Conservation (phyloP, 768 basidiomycete genomes). For the Lactarius hatsudake region DNA sequence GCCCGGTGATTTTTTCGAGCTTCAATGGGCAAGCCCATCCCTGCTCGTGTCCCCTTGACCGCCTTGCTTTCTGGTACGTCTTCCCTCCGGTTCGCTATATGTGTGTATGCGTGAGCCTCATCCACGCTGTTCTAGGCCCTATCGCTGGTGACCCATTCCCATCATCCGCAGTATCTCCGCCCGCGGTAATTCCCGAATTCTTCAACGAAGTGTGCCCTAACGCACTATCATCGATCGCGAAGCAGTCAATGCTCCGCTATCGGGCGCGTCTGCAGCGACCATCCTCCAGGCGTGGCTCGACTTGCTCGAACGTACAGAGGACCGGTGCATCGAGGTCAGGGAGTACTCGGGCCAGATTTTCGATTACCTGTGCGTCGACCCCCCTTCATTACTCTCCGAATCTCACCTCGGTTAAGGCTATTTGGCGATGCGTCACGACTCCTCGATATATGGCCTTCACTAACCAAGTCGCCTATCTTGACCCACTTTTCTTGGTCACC, state of each 20-base stretch:
- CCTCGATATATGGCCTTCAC: slow-evolving; percentile 36
- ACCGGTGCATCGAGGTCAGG: slow-evolving; percentile 43
- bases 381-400: neutral
- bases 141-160: slow-evolving; percentile 42
- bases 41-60: slow-evolving; percentile 53
- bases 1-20: slow-evolving; percentile 36
- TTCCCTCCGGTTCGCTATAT: neutral
- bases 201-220: slow-evolving; percentile 44
- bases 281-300: slow-evolving; percentile 42
- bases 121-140: slow-evolving; percentile 34
- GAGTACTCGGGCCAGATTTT: slow-evolving; percentile 37
- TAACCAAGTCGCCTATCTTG: slow-evolving; percentile 36
- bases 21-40: slow-evolving; percentile 52
- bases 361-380: slow-evolving; percentile 36
- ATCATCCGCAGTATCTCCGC: slow-evolving; percentile 34
- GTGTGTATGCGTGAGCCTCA: neutral
- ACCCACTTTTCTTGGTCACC: slow-evolving; percentile 41
- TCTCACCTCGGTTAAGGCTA: slow-evolving; percentile 30
- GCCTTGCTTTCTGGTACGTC: slow-evolving; percentile 48
- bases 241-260: slow-evolving; percentile 31
- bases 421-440: slow-evolving; percentile 36
- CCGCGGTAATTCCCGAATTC: slow-evolving; percentile 38
- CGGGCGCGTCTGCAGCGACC: slow-evolving; percentile 30
- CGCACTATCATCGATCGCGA: slow-evolving; percentile 35
- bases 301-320: slow-evolving; percentile 35